Evolutionary conservation across 1,284 basidiomycete species (phyloP).

Genomic region (Stereum hirsutum): DNA sequence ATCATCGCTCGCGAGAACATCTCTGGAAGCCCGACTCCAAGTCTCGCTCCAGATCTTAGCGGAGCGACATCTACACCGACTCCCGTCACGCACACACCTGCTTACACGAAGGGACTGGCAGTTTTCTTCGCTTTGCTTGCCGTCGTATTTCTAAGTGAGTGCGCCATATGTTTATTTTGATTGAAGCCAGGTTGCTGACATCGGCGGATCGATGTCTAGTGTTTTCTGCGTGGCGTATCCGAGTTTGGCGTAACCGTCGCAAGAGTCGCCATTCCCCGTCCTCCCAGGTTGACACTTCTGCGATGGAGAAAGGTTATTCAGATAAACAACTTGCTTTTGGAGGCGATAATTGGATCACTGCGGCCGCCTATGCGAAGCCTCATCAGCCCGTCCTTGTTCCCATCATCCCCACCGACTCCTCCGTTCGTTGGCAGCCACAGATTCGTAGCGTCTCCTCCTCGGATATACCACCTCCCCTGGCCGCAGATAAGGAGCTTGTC

Average conservation of each 20-base stretch:
- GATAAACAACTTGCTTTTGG: conserved; percentile 5
- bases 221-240: conserved; percentile 6
- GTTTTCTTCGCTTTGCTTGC: conserved; percentile 22
- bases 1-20: conserved; percentile 12
- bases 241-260: not conserved
- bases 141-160: conserved; percentile 22
- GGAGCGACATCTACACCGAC: conserved; percentile 8
- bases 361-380: too few relatives aligned
- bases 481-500: conserved; percentile 4
- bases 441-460: conserved; percentile 5
- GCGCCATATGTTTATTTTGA: not conserved
- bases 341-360: conserved; percentile 1
- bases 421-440: conserved; percentile 9
- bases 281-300: conserved; percentile 1
- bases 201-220: not conserved
- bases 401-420: not conserved
- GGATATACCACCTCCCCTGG: too few relatives aligned
- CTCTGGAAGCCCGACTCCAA: conserved; percentile 8
- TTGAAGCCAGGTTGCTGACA: not conserved
- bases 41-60: conserved; percentile 4
- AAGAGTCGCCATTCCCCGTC: not conserved
- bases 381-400: not conserved
- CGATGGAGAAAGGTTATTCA: not conserved
- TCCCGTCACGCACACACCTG: conserved; percentile 13
- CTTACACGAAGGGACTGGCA: conserved; percentile 19